phyloP scores from a whole-genome alignment of 176 grass and related monocot genomes.

The Triticum timopheevii region DNA sequence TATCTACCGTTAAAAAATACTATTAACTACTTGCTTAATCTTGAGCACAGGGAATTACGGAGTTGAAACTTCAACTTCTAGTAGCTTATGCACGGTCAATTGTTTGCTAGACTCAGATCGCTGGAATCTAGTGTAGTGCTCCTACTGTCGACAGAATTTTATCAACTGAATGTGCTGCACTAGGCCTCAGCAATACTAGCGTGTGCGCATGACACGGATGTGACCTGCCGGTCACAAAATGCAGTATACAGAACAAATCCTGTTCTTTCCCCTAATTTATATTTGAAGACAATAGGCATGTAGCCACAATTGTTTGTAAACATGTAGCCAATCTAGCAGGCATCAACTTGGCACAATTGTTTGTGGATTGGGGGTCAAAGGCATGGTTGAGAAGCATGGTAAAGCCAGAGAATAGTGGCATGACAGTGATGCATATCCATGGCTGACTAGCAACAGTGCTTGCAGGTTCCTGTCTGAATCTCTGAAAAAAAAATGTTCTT shows the following conservation, averaged over 20 bases:
- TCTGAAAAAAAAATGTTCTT: not conserved
- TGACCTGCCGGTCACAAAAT: not conserved
- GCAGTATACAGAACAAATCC: not conserved
- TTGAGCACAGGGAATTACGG: not conserved
- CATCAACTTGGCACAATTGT: slow-evolving; percentile 16
- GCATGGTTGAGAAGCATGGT: not conserved
- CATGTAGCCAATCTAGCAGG: slow-evolving; percentile 9
- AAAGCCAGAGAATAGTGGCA: not conserved
- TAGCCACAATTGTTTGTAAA: not conserved
- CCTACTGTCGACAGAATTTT: not conserved
- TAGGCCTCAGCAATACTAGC: not conserved
- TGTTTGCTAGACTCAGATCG: slow-evolving; percentile 13
- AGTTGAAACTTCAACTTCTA: not conserved
- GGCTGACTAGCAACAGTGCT: not conserved
- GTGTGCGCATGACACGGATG: not conserved
- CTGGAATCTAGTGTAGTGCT: not conserved
- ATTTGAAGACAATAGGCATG: no score
- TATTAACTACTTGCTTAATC: not conserved
- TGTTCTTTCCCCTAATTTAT: no score
- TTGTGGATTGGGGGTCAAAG: not conserved
- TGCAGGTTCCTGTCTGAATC: not conserved
- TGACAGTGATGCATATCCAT: not conserved
- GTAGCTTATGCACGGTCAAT: not conserved
- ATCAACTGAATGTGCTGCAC: not conserved
- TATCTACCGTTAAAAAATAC: not conserved